Evolutionary conservation across 805 yeast species (phyloP).

Genomic region (Zygotorulaspora chibaensis): DNA sequence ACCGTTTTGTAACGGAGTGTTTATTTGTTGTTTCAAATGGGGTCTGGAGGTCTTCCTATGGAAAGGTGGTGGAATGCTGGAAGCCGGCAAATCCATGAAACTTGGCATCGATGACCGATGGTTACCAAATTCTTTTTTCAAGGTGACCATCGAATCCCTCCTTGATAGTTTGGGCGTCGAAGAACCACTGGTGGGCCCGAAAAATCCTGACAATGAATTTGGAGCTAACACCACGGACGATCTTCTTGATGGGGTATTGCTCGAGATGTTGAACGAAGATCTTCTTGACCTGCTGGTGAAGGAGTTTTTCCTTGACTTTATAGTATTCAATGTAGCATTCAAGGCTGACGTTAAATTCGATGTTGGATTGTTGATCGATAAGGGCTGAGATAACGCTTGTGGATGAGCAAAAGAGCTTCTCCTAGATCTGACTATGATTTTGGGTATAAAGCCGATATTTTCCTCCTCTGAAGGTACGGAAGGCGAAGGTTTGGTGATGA

Average conservation of each 20-base stretch:
- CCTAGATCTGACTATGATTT: constrained; percentile 34
- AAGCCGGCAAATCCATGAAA: constrained; percentile 22
- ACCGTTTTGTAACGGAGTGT: constrained; percentile 7
- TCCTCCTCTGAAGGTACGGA: constrained; percentile 23
- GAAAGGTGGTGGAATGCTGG: constrained; percentile 7
- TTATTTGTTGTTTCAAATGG: constrained; percentile 9
- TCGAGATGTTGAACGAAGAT: constrained; percentile 29
- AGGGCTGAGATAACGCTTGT: constrained; percentile 7
- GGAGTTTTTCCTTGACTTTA: constrained; percentile 34
- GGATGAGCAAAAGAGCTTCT: constrained; percentile 28
- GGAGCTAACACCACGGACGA: constrained; percentile 29
- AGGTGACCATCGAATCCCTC: constrained; percentile 26
- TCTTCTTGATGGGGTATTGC: constrained; percentile 28
- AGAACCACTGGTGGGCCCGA: constrained; percentile 11
- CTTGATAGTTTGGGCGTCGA: constrained; percentile 17
- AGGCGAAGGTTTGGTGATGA: constrained; percentile 1
- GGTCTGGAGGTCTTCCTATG: constrained; percentile 10
- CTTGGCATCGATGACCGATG: constrained; percentile 12
- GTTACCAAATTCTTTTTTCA: constrained; percentile 7
- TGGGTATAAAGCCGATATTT: constrained; percentile 34
- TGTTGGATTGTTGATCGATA: constrained; percentile 10
- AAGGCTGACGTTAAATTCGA: constrained; percentile 20
- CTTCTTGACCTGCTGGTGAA: constrained; percentile 31
- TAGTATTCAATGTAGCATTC: constrained; percentile 22
- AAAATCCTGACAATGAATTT: constrained; percentile 17